Evolutionary conservation across 169 alveolate species (phyloP).

Genomic region (Cryptosporidium canis): DNA sequence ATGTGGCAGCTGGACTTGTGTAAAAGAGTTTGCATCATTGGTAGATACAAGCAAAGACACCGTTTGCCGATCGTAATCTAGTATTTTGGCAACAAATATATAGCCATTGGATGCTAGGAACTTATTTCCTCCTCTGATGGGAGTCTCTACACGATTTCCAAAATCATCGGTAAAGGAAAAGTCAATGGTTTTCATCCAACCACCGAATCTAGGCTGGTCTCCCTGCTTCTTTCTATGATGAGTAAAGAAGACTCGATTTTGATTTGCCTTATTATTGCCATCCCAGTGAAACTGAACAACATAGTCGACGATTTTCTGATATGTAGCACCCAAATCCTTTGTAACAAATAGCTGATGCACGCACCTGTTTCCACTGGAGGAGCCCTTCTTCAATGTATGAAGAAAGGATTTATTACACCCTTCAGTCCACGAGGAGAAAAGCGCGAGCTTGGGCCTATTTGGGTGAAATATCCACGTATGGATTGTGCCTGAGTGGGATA

Average conservation of each 20-base stretch:
- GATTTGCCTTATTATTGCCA: constrained; percentile 76
- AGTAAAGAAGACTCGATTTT: constrained; percentile 80
- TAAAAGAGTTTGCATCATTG: constrained; percentile 85
- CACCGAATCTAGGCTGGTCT: constrained; percentile 87
- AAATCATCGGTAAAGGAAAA: constrained; percentile 90
- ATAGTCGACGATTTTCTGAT: constrained; percentile 78
- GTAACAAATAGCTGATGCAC: constrained; percentile 87
- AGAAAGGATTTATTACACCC: constrained; percentile 79
- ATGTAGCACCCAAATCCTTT: constrained; percentile 87
- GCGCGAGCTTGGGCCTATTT: constrained; percentile 83
- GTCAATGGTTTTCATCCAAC: constrained; percentile 91
- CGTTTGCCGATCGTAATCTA: constrained; percentile 86
- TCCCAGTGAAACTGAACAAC: constrained; percentile 94
- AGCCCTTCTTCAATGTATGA: constrained; percentile 31
- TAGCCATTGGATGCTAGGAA: constrained; percentile 92
- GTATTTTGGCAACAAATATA: constrained; percentile 92
- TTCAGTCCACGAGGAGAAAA: constrained; percentile 87
- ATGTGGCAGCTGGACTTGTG: constrained; percentile 89
- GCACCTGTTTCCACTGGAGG: constrained; percentile 81
- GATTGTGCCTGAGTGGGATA: constrained; percentile 81
- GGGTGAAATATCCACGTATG: constrained; percentile 87
- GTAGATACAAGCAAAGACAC: constrained; percentile 92
- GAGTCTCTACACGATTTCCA: constrained; percentile 82
- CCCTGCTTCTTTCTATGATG: constrained; percentile 84
- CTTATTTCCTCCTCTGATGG: constrained; percentile 91